phyloP scores from a whole-genome alignment of 345 rosid genomes.

The Gossypium herbaceum region DNA sequence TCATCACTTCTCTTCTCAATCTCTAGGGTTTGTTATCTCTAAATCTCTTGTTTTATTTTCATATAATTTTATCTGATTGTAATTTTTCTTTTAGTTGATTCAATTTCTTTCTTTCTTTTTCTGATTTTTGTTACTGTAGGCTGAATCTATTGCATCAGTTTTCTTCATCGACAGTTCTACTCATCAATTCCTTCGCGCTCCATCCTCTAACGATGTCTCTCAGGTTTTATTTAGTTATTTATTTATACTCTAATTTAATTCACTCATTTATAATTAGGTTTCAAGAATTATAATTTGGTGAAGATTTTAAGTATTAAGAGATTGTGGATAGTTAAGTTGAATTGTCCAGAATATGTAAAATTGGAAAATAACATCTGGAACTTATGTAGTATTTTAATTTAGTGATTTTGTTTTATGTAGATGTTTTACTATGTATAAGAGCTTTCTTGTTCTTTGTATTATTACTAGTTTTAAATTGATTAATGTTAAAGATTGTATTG shows the following conservation, averaged over 20 bases:
- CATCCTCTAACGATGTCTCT: conserved; percentile 33
- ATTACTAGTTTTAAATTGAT: not conserved
- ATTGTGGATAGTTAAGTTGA: not conserved
- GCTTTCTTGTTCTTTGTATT: not conserved
- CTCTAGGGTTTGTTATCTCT: conserved; percentile 35
- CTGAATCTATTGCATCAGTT: conserved; percentile 57
- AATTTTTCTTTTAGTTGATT: conserved; percentile 7
- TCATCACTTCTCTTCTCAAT: conserved; percentile 41
- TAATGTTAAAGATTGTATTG: not conserved
- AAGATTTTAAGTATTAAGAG: not conserved
- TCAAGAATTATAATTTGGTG: not conserved
- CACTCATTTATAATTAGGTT: not conserved
- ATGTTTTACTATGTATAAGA: not conserved
- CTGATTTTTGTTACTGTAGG: conserved; percentile 38
- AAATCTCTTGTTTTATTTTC: not conserved
- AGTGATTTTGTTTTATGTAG: conserved; percentile 5
- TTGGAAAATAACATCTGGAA: not conserved
- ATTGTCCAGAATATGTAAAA: not conserved
- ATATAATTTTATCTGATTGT: conserved; percentile 28
- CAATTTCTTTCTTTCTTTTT: conserved; percentile 5
- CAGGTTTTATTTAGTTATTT: conserved; percentile 33
- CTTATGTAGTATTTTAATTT: not conserved
- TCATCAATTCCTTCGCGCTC: conserved; percentile 57
- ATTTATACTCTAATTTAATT: not conserved
- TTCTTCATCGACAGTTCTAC: conserved; percentile 66